Percentiles rank a stretch among this genome's conserved stretches.
These are phyloP conservation scores for Paraphaeosphaeria sporulosa DNA, from an alignment of 2,329 filamentous ascomycete species.

Conservation along the genomic window DNA sequence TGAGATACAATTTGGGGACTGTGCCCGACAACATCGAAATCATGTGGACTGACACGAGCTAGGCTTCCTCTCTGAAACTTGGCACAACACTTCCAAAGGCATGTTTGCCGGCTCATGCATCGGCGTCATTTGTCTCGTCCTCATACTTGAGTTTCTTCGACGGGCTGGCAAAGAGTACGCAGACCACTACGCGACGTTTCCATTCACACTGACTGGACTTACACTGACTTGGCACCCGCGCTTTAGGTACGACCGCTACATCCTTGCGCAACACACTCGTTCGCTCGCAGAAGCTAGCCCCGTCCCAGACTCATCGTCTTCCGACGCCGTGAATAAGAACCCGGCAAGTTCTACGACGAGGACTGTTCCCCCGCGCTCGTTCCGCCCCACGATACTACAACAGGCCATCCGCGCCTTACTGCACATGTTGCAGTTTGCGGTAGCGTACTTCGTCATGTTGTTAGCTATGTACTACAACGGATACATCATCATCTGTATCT, in stretches of 20 bases:
- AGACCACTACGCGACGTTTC: too few relatives aligned
- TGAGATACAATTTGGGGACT: not conserved
- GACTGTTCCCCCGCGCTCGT: slow-evolving; percentile 17
- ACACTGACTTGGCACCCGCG: too few relatives aligned
- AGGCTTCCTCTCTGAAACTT: slow-evolving; percentile 71
- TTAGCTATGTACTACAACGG: slow-evolving; percentile 71
- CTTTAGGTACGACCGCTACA: slow-evolving; percentile 65
- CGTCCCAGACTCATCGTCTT: slow-evolving; percentile 23
- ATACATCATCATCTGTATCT: slow-evolving; percentile 69
- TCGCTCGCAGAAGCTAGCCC: slow-evolving; percentile 19
- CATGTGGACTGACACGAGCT: not conserved
- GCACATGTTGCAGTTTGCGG: slow-evolving; percentile 77
- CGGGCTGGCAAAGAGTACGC: slow-evolving; percentile 71
- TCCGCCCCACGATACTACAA: slow-evolving; percentile 69
- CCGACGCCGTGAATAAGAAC: slow-evolving; percentile 22
- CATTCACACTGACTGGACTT: too few relatives aligned
- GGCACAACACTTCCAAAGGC: slow-evolving; percentile 72
- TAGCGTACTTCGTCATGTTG: slow-evolving; percentile 84
- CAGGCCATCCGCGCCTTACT: slow-evolving; percentile 72
- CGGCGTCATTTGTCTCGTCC: slow-evolving; percentile 75
- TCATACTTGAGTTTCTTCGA: slow-evolving; percentile 75
- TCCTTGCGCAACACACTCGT: slow-evolving; percentile 61
- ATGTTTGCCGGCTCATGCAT: slow-evolving; percentile 86
- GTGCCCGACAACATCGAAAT: too few relatives aligned
- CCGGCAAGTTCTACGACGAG: slow-evolving; percentile 6